Conservation (phyloP, 352 stramenopile genomes). For the Pythium chondricola region DNA sequence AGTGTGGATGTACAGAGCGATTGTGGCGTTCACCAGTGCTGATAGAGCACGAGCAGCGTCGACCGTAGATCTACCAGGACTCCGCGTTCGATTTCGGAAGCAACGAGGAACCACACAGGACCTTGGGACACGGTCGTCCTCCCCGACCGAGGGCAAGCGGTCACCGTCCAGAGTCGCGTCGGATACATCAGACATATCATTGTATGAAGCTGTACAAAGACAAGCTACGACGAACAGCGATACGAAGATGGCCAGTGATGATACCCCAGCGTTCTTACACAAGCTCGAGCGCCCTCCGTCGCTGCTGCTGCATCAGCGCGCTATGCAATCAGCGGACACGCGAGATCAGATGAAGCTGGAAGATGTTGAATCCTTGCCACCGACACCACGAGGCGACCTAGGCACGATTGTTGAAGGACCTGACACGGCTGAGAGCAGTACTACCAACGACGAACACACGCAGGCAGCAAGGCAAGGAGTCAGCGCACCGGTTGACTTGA, state of each 20-base stretch:
- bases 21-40: slow-evolving; percentile 23
- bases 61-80: slow-evolving; percentile 7
- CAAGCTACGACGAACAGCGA: too few relatives aligned
- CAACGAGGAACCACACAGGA: too few relatives aligned
- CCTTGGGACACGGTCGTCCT: too few relatives aligned
- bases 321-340: background rate
- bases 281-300: slow-evolving; percentile 24
- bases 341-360: slow-evolving; percentile 19
- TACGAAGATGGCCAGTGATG: too few relatives aligned
- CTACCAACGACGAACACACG: background rate
- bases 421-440: background rate
- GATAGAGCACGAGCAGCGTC: slow-evolving; percentile 19
- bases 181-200: too few relatives aligned
- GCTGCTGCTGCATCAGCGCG: slow-evolving; percentile 16
- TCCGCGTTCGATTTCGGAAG: slow-evolving; percentile 24
- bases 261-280: slow-evolving; percentile 12
- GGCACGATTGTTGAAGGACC: background rate
- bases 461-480: background rate
- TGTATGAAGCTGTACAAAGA: too few relatives aligned
- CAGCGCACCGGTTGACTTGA: too few relatives aligned
- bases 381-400: slow-evolving; percentile 5
- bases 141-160: too few relatives aligned
- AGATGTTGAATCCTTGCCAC: slow-evolving; percentile 19
- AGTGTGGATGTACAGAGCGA: too few relatives aligned
- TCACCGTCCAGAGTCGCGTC: too few relatives aligned